Conservation (phyloP, 2,329 filamentous ascomycete species). For the Mycogone perniciosa region DNA sequence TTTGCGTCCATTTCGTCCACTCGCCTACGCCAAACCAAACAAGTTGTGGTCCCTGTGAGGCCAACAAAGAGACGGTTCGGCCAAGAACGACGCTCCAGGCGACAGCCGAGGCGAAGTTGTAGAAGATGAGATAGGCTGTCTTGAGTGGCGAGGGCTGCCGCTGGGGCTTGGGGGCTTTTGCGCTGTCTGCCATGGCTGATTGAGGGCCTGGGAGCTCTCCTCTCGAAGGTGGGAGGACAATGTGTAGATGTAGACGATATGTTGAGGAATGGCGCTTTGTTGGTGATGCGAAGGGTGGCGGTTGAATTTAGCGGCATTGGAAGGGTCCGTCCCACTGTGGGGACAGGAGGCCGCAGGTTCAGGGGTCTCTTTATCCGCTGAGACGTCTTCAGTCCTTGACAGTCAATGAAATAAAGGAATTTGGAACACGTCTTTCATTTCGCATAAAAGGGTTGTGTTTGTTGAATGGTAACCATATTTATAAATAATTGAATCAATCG, state of each 20-base stretch:
- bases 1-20: slow-evolving; percentile 77
- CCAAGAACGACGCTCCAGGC: slow-evolving; percentile 75
- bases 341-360: neutral
- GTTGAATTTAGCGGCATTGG: slow-evolving; percentile 4
- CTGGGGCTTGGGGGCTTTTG: slow-evolving; percentile 20
- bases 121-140: slow-evolving; percentile 69
- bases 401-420: too few species aligned
- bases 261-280: neutral
- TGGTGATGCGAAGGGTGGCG: neutral
- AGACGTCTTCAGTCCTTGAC: too few species aligned
- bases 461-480: neutral
- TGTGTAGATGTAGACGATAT: neutral
- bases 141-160: slow-evolving; percentile 34
- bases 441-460: neutral
- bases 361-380: too few species aligned
- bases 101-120: slow-evolving; percentile 72
- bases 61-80: slow-evolving; percentile 53
- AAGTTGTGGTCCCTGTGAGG: slow-evolving; percentile 46
- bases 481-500: neutral
- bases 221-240: slow-evolving; percentile 1
- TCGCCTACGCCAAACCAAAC: slow-evolving; percentile 58
- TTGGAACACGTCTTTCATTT: too few species aligned
- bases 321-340: neutral
- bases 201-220: neutral
- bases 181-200: slow-evolving; percentile 17